Evolutionary conservation across 2,329 filamentous ascomycete genomes (phyloP).

Genomic region (Colletotrichum spaethianum): DNA sequence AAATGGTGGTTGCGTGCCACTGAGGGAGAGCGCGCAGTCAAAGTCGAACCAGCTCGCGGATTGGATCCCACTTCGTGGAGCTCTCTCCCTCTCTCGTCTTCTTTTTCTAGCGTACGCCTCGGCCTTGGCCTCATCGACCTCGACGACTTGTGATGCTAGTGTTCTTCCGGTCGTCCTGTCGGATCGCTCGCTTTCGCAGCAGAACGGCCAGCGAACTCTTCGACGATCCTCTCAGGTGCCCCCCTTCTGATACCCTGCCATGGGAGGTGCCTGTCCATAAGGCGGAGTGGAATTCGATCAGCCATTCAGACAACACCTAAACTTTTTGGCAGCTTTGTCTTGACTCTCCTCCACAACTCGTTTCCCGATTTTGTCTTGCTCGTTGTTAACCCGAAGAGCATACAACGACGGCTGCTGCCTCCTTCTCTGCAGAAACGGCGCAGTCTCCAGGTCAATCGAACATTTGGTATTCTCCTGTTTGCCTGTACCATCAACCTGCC

Average conservation of each 20-base stretch:
- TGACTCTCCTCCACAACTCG: constrained; percentile 7
- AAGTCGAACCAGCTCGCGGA: constrained; percentile 1
- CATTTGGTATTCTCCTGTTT: background rate
- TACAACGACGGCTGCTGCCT: background rate
- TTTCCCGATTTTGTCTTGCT: background rate
- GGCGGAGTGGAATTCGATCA: constrained; percentile 18
- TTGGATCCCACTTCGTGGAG: constrained; percentile 15
- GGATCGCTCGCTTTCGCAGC: constrained; percentile 6
- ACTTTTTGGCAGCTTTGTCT: constrained; percentile 7
- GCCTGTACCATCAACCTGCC: constrained; percentile 17
- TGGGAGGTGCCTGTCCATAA: constrained; percentile 37
- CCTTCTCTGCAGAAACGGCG: background rate
- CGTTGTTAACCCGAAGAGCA: background rate
- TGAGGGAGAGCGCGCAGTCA: background rate
- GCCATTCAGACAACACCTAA: constrained; percentile 29
- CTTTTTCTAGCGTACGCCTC: background rate
- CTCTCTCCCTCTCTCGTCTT: constrained; percentile 5
- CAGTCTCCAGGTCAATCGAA: background rate
- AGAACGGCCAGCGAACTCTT: constrained; percentile 29
- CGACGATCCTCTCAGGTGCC: constrained; percentile 1
- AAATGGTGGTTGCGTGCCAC: constrained; percentile 8
- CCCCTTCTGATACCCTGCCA: constrained; percentile 1
- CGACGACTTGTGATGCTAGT: background rate
- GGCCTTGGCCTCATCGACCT: constrained; percentile 11
- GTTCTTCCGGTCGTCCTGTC: constrained; percentile 22